phyloP scores from a whole-genome alignment of 2,329 filamentous ascomycete genomes.

The Aspergillus vadensis region DNA sequence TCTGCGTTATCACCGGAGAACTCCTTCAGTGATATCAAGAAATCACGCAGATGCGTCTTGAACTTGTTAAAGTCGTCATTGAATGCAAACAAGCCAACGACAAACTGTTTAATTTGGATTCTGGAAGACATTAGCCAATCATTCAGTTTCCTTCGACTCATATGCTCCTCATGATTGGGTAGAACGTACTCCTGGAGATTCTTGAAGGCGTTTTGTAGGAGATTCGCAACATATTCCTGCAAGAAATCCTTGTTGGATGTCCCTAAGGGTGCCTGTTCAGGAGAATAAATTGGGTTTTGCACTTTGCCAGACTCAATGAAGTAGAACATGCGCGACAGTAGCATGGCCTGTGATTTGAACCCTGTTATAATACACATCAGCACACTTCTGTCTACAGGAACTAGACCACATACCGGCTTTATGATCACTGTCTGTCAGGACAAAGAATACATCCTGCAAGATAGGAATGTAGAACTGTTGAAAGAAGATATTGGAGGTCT shows the following conservation, averaged over 20 bases:
- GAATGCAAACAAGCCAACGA: conserved; percentile 82
- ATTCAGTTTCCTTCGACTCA: conserved; percentile 24
- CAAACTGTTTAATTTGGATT: conserved; percentile 84
- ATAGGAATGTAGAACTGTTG: conserved; percentile 96
- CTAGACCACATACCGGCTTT: conserved; percentile 67
- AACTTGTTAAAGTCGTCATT: conserved; percentile 92
- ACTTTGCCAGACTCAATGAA: conserved; percentile 90
- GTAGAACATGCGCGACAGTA: conserved; percentile 94
- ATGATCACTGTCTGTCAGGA: conserved; percentile 95
- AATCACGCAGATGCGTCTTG: conserved; percentile 93
- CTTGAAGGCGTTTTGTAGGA: conserved; percentile 87
- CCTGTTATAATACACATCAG: conserved; percentile 43
- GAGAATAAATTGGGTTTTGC: conserved; percentile 83
- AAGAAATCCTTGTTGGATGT: conserved; percentile 91
- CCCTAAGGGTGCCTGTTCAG: conserved; percentile 78
- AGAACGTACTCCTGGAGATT: conserved; percentile 79
- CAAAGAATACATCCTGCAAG: conserved; percentile 96
- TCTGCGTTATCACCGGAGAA: conserved; percentile 95
- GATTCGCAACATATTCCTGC: conserved; percentile 78
- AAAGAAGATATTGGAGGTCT: conserved; percentile 94
- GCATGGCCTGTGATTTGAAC: conserved; percentile 95
- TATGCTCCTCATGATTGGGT: not conserved
- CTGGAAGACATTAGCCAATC: conserved; percentile 46
- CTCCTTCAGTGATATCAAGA: conserved; percentile 95
- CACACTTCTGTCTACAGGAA: not conserved